Base-by-base conservation (phyloP, 306 rosid species). In the Quercus ilex region DNA sequence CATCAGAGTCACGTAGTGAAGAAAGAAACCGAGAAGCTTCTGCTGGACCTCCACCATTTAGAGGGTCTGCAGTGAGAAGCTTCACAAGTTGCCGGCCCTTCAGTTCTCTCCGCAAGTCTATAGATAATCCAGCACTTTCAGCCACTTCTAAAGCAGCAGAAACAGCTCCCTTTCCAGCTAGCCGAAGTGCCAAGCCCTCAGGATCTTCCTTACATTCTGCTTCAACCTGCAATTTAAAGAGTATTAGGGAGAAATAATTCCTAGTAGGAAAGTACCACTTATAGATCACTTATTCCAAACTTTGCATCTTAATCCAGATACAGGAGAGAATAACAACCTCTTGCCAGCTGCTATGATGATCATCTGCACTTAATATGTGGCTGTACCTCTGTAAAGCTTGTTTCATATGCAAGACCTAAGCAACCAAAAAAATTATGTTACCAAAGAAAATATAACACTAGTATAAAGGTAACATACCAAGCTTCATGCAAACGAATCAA, bases 1-100 rank as follows among this genome's bases (percentile, higher is more conserved):
- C 99, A 79, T 94, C 92, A 18, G 93, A 86, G 84, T 92, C 97
- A 77, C 97, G 89, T 73, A 94, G 83, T 19, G 99, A 94, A 78
- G 99, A 94, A 83, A 94, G 99, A 86, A 94, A 94, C 46, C 97
- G 99, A 5, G 99, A 94, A 77, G 97, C 99, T 91, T 94, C 99
- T 78, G 99, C 97, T 72, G 97, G 97, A 81, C 97, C 99, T 57
- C 99, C 99, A 67, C 99, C 99, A 86, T 83, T 91, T 59, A 94
- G 99, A 77, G 99, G 99, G 78, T 94, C 99, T 20, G 99, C 99
- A 57, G 97, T 92, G 71, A 94, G 89, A 90, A 94, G 99, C 84
- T 94, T 94, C 87, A 94, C 99, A 81, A 94, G 99, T 84, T 94
- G 99, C 71, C 99, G 87, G 67, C 99, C 99, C 85, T 94, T 90